A percentile compares a stretch with the other conserved stretches of the same genome.
Evolutionary conservation across 257 asterid genomes (phyloP).

Genomic region (Fraxinus pennsylvanica): DNA sequence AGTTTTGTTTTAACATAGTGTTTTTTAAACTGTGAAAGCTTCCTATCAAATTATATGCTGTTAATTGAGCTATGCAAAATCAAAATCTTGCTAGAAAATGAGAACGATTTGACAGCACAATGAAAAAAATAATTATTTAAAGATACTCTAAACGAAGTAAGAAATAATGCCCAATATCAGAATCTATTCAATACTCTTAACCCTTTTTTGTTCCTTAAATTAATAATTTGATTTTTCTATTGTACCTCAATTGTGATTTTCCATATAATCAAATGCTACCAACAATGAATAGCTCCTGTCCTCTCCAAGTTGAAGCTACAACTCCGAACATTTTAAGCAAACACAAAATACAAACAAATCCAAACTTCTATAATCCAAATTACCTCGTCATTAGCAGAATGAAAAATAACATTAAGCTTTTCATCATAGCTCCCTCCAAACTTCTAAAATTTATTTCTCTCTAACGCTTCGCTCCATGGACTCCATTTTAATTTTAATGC

Average conservation of each 20-base stretch:
- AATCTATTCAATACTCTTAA: background rate
- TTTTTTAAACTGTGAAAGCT: too few relatives aligned
- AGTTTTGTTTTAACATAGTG: too few relatives aligned
- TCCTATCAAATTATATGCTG: too few relatives aligned
- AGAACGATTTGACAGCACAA: too few relatives aligned
- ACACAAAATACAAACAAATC: background rate
- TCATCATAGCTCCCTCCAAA: conserved; percentile 45
- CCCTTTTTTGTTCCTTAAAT: background rate
- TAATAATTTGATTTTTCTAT: background rate
- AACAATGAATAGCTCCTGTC: conserved; percentile 86
- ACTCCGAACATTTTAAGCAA: conserved; percentile 1
- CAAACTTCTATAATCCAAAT: background rate
- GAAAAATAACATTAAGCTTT: conserved; percentile 52
- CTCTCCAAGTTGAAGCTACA: conserved; percentile 78
- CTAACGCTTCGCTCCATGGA: conserved; percentile 45
- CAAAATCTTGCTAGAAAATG: too few relatives aligned
- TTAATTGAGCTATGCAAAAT: too few relatives aligned
- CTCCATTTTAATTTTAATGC: too few relatives aligned
- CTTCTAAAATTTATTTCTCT: conserved; percentile 50
- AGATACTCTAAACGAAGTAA: background rate
- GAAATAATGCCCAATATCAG: background rate
- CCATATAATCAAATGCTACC: conserved; percentile 62
- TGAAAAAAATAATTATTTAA: too few relatives aligned
- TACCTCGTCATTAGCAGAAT: conserved; percentile 71
- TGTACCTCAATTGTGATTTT: conserved; percentile 71